These are phyloP conservation scores for Phytopythium chamaehyphon DNA, from an alignment of 352 stramenopile genomes.

Conservation along the genomic window DNA sequence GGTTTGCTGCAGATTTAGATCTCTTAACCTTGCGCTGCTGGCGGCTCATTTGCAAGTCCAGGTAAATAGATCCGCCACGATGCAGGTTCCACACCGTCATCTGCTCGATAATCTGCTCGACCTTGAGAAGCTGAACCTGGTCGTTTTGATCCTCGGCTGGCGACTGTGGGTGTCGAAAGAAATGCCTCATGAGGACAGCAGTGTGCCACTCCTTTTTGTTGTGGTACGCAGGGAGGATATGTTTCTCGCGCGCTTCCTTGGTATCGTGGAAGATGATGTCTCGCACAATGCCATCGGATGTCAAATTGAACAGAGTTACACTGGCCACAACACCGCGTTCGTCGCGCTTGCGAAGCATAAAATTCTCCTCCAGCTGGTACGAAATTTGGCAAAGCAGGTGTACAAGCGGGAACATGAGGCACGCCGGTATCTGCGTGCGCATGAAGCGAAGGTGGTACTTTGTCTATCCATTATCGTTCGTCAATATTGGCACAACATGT, in stretches of 20 bases:
- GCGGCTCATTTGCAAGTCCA: conserved; percentile 85
- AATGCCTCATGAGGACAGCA: conserved; percentile 77
- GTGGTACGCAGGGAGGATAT: conserved; percentile 79
- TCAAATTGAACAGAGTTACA: conserved; percentile 81
- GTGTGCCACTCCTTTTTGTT: conserved; percentile 84
- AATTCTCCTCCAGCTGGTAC: conserved; percentile 86
- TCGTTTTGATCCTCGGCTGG: conserved; percentile 67
- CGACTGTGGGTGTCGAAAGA: conserved; percentile 70
- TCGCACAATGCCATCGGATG: conserved; percentile 81
- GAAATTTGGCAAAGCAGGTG: conserved; percentile 86
- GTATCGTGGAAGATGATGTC: conserved; percentile 86
- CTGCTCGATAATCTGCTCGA: conserved; percentile 85
- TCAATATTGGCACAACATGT: too few species aligned
- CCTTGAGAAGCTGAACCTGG: conserved; percentile 81
- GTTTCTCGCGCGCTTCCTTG: conserved; percentile 81
- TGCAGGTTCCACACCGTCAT: conserved; percentile 87
- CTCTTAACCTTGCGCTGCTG: conserved; percentile 82
- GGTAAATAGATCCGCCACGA: conserved; percentile 78
- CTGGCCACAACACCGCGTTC: conserved; percentile 78
- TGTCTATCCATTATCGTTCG: conserved; percentile 35
- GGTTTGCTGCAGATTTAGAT: conserved; percentile 27
- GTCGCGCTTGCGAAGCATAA: conserved; percentile 71
- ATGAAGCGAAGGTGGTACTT: conserved; percentile 85
- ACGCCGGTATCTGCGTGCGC: conserved; percentile 72
- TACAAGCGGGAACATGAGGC: conserved; percentile 80